Evolutionary conservation across 495 filamentous ascomycete genomes (phyloP), one percentile per base, ranked within the genome.

Genomic region (Penicillium atrosanguineum): DNA sequence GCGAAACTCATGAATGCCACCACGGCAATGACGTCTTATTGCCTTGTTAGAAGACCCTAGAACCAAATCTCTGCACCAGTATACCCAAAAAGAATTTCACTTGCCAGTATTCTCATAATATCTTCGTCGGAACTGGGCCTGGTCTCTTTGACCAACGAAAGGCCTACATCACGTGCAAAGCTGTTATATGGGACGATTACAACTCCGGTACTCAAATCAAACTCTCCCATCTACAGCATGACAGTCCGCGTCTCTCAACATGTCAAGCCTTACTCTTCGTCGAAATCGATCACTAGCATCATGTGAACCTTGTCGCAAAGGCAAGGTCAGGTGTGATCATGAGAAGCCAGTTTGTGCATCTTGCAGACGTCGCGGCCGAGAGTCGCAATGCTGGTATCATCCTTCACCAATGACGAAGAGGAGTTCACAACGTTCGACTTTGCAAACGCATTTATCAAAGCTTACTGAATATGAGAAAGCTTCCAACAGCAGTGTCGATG

Each of bases 241-340:
- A 12, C n/a, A 28, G 16, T 14, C 28, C 38, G 37, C 4, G 45
- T 49, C 6, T 28, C 31, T 44, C 34, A 44, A 44, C 47, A 60
- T 60, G 60, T 53, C 60, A 21, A 40, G 45, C 31, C 43, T 51
- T 11, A 51, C 26, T 36, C 45, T 34, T 46, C 41, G 60, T 40
- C 56, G 56, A 26, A 63, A 63, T 40, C 52, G 56, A 0, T 19
- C 56, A 4, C 26, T 60, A 3, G 60, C 60, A 28, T 63, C 60
- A 16, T 63, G 60, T 47, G 56, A 63, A 25, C 56, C 56, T 36
- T 63, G 60, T 7, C 46, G 60, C 21, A 40, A 54, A 40, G 36
- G 44, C 18, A 63, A 63, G 21, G 50, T 14, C 26, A 45, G 56
- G 25, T 63, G 60, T 46, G 60, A 63, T 44, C 60, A 63, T 16